Conservation (phyloP, 2,329 filamentous ascomycete species). For the Orbilia ellipsospora region DNA sequence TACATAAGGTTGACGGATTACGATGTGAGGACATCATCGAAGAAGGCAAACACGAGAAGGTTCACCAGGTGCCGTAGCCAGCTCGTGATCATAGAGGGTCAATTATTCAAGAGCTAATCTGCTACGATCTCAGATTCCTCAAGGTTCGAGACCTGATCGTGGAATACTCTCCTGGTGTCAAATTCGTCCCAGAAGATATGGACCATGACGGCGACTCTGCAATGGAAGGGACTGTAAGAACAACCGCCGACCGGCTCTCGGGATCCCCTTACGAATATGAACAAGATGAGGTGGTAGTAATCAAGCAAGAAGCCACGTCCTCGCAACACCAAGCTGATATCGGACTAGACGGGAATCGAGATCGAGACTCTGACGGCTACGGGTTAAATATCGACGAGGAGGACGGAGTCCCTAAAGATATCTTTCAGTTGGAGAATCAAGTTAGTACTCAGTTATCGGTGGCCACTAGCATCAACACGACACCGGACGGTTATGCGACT, state of each 20-base stretch:
- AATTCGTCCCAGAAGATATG: constrained; percentile 24
- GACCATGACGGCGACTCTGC: constrained; percentile 33
- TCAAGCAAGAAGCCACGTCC: constrained; percentile 52
- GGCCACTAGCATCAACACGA: not conserved
- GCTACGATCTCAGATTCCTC: constrained; percentile 25
- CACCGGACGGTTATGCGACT: constrained; percentile 35
- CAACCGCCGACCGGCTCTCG: not conserved
- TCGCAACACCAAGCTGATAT: constrained; percentile 50
- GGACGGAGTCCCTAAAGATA: not conserved
- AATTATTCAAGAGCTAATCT: not conserved
- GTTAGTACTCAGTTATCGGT: not conserved
- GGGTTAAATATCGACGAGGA: constrained; percentile 43
- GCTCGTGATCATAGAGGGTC: not conserved
- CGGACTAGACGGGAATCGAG: constrained; percentile 52
- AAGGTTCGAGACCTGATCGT: constrained; percentile 42
- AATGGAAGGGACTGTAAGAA: constrained; percentile 13
- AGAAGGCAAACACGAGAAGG: constrained; percentile 25
- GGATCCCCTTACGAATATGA: constrained; percentile 8
- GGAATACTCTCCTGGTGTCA: constrained; percentile 36
- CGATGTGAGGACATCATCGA: constrained; percentile 41
- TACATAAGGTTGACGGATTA: constrained; percentile 48
- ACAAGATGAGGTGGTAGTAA: constrained; percentile 51
- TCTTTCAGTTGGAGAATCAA: constrained; percentile 9
- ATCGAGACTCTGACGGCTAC: constrained; percentile 45
- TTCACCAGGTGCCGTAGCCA: constrained; percentile 34